Percentiles rank a stretch among this genome's conserved stretches.
Evolutionary conservation across 2,329 filamentous ascomycete genomes (phyloP).

Genomic region (Tetracladium maxilliforme): DNA sequence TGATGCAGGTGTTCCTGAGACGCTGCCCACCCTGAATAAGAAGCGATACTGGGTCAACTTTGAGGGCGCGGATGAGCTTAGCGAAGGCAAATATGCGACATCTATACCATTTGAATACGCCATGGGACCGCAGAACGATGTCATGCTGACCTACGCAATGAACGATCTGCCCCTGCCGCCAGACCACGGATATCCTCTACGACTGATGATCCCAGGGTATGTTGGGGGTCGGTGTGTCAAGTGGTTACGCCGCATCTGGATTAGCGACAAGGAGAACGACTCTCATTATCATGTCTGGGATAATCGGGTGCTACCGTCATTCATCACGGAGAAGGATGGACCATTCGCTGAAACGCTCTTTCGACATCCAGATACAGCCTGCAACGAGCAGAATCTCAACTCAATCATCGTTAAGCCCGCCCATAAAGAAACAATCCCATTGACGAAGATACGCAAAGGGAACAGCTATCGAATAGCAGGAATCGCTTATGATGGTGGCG

Average conservation of each 20-base stretch:
- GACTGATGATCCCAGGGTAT: slow-evolving; percentile 24
- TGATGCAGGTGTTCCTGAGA: slow-evolving; percentile 18
- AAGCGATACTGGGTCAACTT: slow-evolving; percentile 29
- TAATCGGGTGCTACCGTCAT: slow-evolving; percentile 29
- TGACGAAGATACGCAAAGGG: slow-evolving; percentile 19
- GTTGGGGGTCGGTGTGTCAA: slow-evolving; percentile 29
- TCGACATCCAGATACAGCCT: slow-evolving; percentile 28
- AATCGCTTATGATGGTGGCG: slow-evolving; percentile 32
- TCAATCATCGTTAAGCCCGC: slow-evolving; percentile 28
- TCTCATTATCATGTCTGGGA: slow-evolving; percentile 32
- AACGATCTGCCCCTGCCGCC: slow-evolving; percentile 24
- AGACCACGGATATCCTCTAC: slow-evolving; percentile 29
- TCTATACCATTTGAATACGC: slow-evolving; percentile 30
- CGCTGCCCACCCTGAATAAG: slow-evolving; percentile 5
- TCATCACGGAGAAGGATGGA: slow-evolving; percentile 30
- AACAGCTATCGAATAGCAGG: slow-evolving; percentile 27
- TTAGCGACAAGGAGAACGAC: slow-evolving; percentile 25
- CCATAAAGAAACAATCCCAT: slow-evolving; percentile 25
- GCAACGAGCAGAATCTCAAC: slow-evolving; percentile 32
- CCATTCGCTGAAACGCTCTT: slow-evolving; percentile 29
- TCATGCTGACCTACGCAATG: slow-evolving; percentile 31
- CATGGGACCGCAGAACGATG: slow-evolving; percentile 29
- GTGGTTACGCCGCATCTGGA: slow-evolving; percentile 25
- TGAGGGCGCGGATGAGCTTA: slow-evolving; percentile 29
- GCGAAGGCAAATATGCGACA: slow-evolving; percentile 30